Conservation (phyloP, 805 yeast genomes). For the Candida maesae region DNA sequence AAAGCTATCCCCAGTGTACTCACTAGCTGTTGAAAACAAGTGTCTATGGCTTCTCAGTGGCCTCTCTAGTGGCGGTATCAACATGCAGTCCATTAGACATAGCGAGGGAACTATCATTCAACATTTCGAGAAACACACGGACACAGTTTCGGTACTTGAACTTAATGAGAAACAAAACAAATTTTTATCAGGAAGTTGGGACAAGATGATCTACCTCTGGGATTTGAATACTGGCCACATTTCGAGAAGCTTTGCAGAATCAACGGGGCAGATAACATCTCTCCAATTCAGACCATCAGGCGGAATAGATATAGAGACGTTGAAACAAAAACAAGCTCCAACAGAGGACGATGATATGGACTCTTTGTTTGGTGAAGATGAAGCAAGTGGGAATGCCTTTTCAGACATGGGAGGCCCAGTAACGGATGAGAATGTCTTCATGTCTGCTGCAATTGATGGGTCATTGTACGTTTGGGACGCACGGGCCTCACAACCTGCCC, state of each 20-base stretch:
- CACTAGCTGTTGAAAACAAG: constrained; percentile 78
- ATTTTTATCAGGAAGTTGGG: constrained; percentile 89
- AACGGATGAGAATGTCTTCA: constrained; percentile 49
- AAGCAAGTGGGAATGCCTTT: constrained; percentile 20
- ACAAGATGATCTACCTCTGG: constrained; percentile 74
- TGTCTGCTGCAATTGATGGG: constrained; percentile 85
- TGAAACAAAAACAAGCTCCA: constrained; percentile 14
- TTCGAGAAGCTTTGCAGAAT: constrained; percentile 45
- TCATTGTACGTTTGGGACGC: constrained; percentile 78
- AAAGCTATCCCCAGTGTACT: constrained; percentile 75
- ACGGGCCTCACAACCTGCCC: constrained; percentile 44
- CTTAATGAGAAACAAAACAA: constrained; percentile 58
- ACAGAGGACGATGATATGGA: constrained; percentile 45
- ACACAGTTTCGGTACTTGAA: constrained; percentile 68
- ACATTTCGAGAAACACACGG: constrained; percentile 67
- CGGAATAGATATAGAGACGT: constrained; percentile 21
- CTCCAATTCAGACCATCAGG: constrained; percentile 64
- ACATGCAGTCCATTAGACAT: constrained; percentile 76
- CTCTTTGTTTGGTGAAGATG: constrained; percentile 49
- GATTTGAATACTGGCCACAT: constrained; percentile 73
- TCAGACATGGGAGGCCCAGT: no score
- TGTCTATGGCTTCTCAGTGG: constrained; percentile 87
- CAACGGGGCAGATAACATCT: constrained; percentile 76
- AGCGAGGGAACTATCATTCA: constrained; percentile 80
- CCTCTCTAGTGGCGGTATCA: constrained; percentile 77